Percentiles rank a stretch among this genome's conserved stretches.
Conservation (phyloP, 371 early-diverging fungal species). For the Dinochytrium kinnereticum region DNA sequence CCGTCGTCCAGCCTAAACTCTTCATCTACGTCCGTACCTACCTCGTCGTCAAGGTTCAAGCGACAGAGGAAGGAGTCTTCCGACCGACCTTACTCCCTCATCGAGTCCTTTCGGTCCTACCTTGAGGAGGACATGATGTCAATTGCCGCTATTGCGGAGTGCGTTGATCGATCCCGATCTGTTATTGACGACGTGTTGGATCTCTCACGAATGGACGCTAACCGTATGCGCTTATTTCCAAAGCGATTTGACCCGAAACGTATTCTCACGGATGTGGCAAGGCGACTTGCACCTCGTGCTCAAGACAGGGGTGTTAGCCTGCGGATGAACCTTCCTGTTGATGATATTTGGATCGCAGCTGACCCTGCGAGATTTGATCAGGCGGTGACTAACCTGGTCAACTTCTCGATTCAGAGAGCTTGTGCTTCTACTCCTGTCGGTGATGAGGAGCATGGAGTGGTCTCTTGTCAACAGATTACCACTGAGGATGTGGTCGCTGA, state of each 20-base stretch:
- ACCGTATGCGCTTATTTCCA: not conserved
- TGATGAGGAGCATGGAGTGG: not conserved
- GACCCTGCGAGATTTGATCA: not conserved
- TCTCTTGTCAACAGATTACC: not conserved
- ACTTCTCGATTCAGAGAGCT: not conserved
- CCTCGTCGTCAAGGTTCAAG: too few relatives aligned
- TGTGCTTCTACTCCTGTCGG: not conserved
- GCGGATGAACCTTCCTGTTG: not conserved
- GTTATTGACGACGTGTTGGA: constrained; percentile 8
- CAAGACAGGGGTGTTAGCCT: not conserved
- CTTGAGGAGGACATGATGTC: constrained; percentile 5
- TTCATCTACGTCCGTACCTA: too few relatives aligned
- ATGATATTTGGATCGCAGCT: not conserved
- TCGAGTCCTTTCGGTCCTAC: not conserved
- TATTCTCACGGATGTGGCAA: not conserved
- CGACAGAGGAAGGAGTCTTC: too few relatives aligned
- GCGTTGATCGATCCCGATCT: constrained; percentile 2
- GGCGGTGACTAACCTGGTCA: not conserved
- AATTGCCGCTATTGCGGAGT: not conserved
- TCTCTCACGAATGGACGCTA: not conserved
- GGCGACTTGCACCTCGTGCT: not conserved
- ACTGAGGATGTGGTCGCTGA: not conserved
- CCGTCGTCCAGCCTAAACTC: too few relatives aligned
- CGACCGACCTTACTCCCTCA: not conserved
- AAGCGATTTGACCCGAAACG: not conserved